Percentiles rank a stretch among this genome's conserved stretches.
Conservation (phyloP, 345 rosid genomes). For the Eucalyptus fibrosa region DNA sequence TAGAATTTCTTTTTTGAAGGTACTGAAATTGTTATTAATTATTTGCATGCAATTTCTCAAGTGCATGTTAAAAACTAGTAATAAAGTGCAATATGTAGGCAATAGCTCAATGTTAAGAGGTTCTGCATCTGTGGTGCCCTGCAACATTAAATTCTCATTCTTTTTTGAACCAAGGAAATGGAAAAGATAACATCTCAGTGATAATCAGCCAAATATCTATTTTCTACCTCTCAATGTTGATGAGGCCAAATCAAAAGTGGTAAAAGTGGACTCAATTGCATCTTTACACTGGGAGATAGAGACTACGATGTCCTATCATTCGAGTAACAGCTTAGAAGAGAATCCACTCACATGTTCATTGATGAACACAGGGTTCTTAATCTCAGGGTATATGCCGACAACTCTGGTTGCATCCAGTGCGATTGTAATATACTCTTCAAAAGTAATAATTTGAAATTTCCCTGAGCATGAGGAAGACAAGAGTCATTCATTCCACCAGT, state of each 20-base stretch:
- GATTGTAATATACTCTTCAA: conserved; percentile 79
- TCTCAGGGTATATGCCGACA: conserved; percentile 98
- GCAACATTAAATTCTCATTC: neutral
- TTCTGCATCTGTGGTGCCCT: neutral
- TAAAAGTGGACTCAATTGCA: neutral
- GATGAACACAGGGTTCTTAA: conserved; percentile 77
- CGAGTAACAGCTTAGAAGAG: neutral
- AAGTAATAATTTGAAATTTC: conserved; percentile 64
- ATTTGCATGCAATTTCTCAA: neutral
- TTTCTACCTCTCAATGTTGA: neutral
- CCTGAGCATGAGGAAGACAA: conserved; percentile 18
- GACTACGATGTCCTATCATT: neutral
- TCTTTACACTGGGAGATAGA: neutral
- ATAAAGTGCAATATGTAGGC: neutral
- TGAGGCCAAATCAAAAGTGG: neutral
- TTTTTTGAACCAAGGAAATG: neutral
- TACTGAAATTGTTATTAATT: neutral
- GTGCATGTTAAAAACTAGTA: neutral
- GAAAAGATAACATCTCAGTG: neutral
- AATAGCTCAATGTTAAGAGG: neutral
- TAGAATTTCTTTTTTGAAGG: neutral
- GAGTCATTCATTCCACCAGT: neutral
- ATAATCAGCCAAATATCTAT: neutral
- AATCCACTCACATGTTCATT: conserved; percentile 58
- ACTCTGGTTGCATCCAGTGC: conserved; percentile 76